A percentile compares a stretch with the other conserved stretches of the same genome.
Evolutionary conservation across 2,329 filamentous ascomycete species (phyloP).

Genomic region (Hypoxylon sp.): DNA sequence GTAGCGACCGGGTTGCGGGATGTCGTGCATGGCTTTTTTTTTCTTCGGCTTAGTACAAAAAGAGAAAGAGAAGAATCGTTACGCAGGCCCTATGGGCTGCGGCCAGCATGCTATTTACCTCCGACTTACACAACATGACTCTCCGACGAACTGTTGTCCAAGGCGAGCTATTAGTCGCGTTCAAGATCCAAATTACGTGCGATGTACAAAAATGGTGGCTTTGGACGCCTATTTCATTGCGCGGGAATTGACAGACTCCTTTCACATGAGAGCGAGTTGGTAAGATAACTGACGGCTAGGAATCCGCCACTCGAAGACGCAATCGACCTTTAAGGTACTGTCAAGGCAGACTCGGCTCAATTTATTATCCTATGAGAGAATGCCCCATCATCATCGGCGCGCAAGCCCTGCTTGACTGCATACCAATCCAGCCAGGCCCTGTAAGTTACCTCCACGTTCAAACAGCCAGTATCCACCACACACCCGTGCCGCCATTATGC

Average conservation of each 20-base stretch:
- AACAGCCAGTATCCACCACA: conserved; percentile 47
- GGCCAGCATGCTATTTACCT: conserved; percentile 47
- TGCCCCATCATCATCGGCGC: conserved; percentile 51
- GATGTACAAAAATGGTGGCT: conserved; percentile 38
- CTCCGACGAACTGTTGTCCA: conserved; percentile 43
- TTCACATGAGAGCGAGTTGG: conserved; percentile 32
- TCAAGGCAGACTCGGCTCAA: conserved; percentile 47
- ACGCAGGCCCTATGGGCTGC: conserved; percentile 41
- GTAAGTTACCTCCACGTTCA: conserved; percentile 44
- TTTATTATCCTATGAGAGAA: conserved; percentile 51
- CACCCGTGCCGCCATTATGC: conserved; percentile 34
- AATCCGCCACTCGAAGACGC: conserved; percentile 48
- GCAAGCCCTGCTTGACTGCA: conserved; percentile 50
- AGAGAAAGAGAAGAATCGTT: conserved; percentile 34
- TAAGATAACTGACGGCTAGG: conserved; percentile 36
- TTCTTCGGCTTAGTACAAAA: conserved; percentile 40
- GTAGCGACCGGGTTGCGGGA: conserved; percentile 44
- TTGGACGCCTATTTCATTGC: conserved; percentile 37
- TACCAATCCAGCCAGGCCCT: conserved; percentile 48
- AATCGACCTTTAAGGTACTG: conserved; percentile 48
- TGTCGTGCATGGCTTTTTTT: conserved; percentile 47
- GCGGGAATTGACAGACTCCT: conserved; percentile 35
- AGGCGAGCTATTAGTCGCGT: conserved; percentile 34
- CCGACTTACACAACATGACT: conserved; percentile 49
- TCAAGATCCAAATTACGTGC: conserved; percentile 39